Conservation (phyloP, 106 monocot species). For the Gastrodia elata region DNA sequence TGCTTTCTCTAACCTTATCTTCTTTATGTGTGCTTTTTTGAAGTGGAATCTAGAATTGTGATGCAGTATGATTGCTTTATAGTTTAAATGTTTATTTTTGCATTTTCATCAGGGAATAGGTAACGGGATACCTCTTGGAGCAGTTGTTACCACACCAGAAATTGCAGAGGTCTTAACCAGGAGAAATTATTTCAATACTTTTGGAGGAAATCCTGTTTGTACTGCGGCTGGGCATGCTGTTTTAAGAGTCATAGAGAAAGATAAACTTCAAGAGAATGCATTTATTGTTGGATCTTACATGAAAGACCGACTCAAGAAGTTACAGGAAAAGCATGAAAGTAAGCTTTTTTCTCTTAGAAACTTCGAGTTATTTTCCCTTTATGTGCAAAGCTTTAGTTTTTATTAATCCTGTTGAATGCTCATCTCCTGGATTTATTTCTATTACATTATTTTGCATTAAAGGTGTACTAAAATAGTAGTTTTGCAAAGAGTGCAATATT, state of each 20-base stretch:
- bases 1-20: not conserved
- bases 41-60: not conserved
- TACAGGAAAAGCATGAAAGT: conserved; percentile 76
- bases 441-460: not conserved
- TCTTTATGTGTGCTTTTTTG: not conserved
- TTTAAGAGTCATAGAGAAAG: conserved; percentile 59
- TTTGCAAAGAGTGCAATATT: not conserved
- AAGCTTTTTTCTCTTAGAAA: conserved; percentile 6
- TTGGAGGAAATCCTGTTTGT: conserved; percentile 70
- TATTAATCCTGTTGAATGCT: not conserved
- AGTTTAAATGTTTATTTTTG: not conserved
- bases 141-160: conserved; percentile 66
- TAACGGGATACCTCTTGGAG: conserved; percentile 69
- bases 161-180: conserved; percentile 67
- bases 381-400: not conserved
- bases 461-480: not conserved
- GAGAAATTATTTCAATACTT: conserved; percentile 68
- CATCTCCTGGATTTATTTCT: not conserved
- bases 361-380: not conserved
- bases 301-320: conserved; percentile 34
- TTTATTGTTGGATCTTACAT: conserved; percentile 59
- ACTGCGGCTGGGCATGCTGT: conserved; percentile 70
- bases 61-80: not conserved
- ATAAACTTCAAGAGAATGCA: conserved; percentile 75
- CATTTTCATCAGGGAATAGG: conserved; percentile 53